Evolutionary conservation across 257 asterid species (phyloP), one percentile per base, ranked within the genome.

Genomic region (Solanum peruvianum): DNA sequence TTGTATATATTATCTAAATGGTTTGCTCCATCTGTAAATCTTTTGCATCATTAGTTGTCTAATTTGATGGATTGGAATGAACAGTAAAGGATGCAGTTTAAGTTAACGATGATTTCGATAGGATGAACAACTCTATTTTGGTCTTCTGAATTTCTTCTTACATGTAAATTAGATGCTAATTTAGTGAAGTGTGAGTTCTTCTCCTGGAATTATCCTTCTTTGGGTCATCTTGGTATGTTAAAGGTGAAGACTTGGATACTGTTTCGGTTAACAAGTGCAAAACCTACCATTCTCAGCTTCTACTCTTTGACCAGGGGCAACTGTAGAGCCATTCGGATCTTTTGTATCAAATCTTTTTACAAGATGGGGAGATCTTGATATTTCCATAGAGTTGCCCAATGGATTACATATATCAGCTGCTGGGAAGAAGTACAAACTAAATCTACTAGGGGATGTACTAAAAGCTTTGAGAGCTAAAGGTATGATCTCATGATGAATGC

Each of bases 271-370:
- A 80, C 71, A 35, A 58, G 73, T 2, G 39, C 23, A 39, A 29
- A 44, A 39, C 86, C 76, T 91, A 84, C 41, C 78, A 85, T 81
- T 86, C 88, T 64, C 84, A 72, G 87, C 81, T 89, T 86, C 85
- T 56, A 75, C 64, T 89, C 89, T 90, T 89, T 90, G 80, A 89
- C 89, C 95, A 97, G 99, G 98, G 92, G 98, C 96, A 89, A 95
- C 97, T 84, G 99, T 96, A 87, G 99, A 97, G 88, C 99, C 99
- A 85, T 97, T 67, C 88, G 99, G 99, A 85, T 97, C 99, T 82
- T 96, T 96, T 93, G 99, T 87, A n/a, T 97, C 99, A 67, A 89
- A 96, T 91, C 98, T 96, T 89, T 97, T 97, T 87, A 91, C 99
- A 85, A 96, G 93, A 90, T 95, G 98, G 98, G 99, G 99, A 84